Evolutionary conservation across 768 basidiomycete genomes (phyloP).

Genomic region (Clathrus columnatus): DNA sequence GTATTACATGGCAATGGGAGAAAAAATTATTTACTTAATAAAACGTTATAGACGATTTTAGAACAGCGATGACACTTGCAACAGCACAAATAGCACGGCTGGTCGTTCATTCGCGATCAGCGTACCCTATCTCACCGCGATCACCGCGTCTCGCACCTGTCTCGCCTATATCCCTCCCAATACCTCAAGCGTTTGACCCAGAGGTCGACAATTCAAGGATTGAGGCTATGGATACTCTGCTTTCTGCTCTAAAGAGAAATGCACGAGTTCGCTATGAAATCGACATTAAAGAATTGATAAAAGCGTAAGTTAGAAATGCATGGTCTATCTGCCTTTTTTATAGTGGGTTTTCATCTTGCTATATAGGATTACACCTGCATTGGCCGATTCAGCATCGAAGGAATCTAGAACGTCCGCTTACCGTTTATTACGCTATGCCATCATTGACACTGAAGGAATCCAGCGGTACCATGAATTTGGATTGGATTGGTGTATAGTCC

Average conservation of each 20-base stretch:
- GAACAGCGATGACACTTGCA: constrained; percentile 61
- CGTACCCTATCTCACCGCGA: constrained; percentile 20
- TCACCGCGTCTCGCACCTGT: constrained; percentile 19
- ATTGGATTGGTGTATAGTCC: constrained; percentile 86
- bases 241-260: constrained; percentile 57
- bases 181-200: constrained; percentile 2
- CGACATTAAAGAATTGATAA: constrained; percentile 57
- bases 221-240: constrained; percentile 57
- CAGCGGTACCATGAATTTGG: constrained; percentile 51
- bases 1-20: background rate
- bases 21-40: background rate
- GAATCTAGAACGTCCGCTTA: constrained; percentile 77
- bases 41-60: constrained; percentile 54
- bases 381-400: constrained; percentile 67
- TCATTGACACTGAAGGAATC: constrained; percentile 69
- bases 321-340: background rate
- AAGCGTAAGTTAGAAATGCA: constrained; percentile 41
- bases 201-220: constrained; percentile 50
- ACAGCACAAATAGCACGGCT: constrained; percentile 50
- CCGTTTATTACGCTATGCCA: constrained; percentile 66
- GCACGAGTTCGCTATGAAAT: constrained; percentile 72
- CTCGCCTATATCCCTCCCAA: constrained; percentile 26
- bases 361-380: constrained; percentile 62
- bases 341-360: background rate
- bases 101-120: constrained; percentile 32